Percentiles rank a stretch among this genome's conserved stretches.
Evolutionary conservation across 305 asterid species (phyloP).

Genomic region (Withania somnifera): DNA sequence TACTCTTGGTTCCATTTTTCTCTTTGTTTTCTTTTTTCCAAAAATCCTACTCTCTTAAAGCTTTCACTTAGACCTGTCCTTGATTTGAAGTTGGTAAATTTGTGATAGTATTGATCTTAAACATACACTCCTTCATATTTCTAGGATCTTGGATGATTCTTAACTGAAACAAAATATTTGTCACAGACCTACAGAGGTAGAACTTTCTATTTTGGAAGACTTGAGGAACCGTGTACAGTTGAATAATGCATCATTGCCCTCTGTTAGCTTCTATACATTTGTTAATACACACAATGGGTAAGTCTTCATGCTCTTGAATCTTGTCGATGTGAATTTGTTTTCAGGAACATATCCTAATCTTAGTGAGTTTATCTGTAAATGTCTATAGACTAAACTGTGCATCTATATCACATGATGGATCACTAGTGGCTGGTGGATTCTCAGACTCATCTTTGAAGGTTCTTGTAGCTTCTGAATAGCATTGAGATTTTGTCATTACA

Average conservation of each 20-base stretch:
- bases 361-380: conserved; percentile 7
- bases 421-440: conserved; percentile 94
- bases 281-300: conserved; percentile 88
- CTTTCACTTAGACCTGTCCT: neutral
- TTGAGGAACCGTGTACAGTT: conserved; percentile 88
- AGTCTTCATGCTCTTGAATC: conserved; percentile 8
- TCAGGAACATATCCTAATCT: neutral
- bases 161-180: neutral
- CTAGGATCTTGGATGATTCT: neutral
- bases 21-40: neutral
- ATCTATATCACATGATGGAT: conserved; percentile 90
- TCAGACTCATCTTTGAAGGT: conserved; percentile 97
- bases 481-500: neutral
- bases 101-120: neutral
- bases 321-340: neutral
- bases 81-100: neutral
- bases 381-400: conserved; percentile 67
- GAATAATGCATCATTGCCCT: conserved; percentile 65
- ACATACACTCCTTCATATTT: neutral
- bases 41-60: neutral
- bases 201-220: conserved; percentile 87
- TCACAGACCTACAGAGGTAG: conserved; percentile 75
- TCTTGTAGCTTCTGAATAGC: conserved; percentile 8
- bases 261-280: conserved; percentile 88
- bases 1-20: neutral